Evolutionary conservation across 1,284 basidiomycete genomes (phyloP), one percentile per base, ranked within the genome.

Genomic region (Puccinia horiana): DNA sequence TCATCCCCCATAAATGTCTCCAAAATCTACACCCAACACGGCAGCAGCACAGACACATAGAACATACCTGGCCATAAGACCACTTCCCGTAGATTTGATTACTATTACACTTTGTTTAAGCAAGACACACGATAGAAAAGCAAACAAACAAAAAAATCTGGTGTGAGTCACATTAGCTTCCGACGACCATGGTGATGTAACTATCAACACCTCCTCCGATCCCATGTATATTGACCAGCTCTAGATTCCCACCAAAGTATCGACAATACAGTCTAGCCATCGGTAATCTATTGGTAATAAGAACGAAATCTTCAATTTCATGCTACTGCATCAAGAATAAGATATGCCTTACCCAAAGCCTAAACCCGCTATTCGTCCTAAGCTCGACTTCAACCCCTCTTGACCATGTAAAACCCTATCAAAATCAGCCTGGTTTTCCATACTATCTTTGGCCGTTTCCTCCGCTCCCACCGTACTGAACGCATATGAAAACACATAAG

Each of bases 241-340:
- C 79, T 52, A 81, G 42, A 42, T 81, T 81, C 37, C 79, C 79
- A 37, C 61, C 72, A 75, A 81, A 81, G 61, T 81, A 81, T 47
- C 79, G 52, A 49, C 67, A 70, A 75, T 81, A 81, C n/a, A 75
- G 23, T 67, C 79, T 75, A 23, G 79, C 79, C 79, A 81, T 81
- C 29, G 79, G 79, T 37, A 81, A 75, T 29, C 79, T 81, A 20
- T 54, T n/a, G n/a, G 61, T n/a, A 67, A 67, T 47, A 44, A 77
- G 32, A 37, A 52, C 12, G 61, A 37, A 4, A 18, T n/a, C 40
- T 29, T 47, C 65, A 69, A 47, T 69, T n/a, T 67, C 63, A 37
- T 9, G 69, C 26, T 42, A 20, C 6, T 18, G 23, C 26, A 29
- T 49, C 3, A 32, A 72, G 12, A 5, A 37, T 52, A n/a, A 37